Percentiles rank a stretch among this genome's conserved stretches.
Conservation (phyloP, 192 early-diverging fungal species). For the Coemansia sp. region DNA sequence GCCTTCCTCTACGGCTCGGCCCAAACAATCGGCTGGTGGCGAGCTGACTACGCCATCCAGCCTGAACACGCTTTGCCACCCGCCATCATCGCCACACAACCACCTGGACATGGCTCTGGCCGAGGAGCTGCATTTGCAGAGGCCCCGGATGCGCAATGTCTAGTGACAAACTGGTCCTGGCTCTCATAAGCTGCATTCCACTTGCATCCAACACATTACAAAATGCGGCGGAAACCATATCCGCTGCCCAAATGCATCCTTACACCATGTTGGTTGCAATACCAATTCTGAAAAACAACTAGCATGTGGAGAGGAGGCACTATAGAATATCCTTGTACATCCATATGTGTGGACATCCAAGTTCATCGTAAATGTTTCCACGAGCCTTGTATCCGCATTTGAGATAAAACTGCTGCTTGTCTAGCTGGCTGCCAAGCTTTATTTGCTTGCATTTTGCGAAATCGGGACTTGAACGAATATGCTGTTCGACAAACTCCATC, state of each 20-base stretch:
- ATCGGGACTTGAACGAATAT: conserved; percentile 4
- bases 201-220: too few relatives aligned
- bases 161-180: too few relatives aligned
- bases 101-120: not conserved
- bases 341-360: conserved; percentile 36
- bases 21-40: not conserved
- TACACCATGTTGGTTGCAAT: too few relatives aligned
- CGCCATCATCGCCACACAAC: conserved; percentile 2
- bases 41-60: conserved; percentile 32
- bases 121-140: too few relatives aligned
- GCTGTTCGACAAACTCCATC: conserved; percentile 15
- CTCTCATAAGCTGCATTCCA: too few relatives aligned
- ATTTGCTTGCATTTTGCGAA: conserved; percentile 1
- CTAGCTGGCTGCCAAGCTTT: conserved; percentile 34
- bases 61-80: conserved; percentile 7
- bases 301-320: too few relatives aligned
- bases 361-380: conserved; percentile 34
- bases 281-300: too few relatives aligned
- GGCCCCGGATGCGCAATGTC: too few relatives aligned
- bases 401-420: conserved; percentile 38
- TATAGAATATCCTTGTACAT: conserved; percentile 28
- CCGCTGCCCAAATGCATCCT: too few relatives aligned
- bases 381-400: conserved; percentile 30
- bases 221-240: too few relatives aligned
- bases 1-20: too few relatives aligned